Conservation (phyloP, 176 grass and related monocot species). For the Avena sativa region DNA sequence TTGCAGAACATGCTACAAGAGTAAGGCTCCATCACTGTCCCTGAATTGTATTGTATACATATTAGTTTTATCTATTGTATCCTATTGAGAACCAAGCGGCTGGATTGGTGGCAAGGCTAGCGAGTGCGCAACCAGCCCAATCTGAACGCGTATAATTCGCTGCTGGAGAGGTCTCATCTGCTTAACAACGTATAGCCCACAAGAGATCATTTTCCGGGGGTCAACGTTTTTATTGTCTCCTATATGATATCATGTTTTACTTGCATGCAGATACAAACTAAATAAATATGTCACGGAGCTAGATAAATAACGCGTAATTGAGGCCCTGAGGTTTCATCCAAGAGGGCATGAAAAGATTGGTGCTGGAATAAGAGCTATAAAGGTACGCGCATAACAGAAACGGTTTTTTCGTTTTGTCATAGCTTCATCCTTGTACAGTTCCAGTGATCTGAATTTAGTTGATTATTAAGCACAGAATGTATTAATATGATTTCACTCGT, state of each 20-base stretch:
- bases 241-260: slow-evolving; percentile 34
- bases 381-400: slow-evolving; percentile 35
- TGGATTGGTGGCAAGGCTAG: no score
- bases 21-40: slow-evolving; percentile 57
- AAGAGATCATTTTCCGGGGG: no score
- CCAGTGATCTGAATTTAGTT: not conserved
- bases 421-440: not conserved
- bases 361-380: slow-evolving; percentile 50
- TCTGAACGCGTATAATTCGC: no score
- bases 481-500: slow-evolving; percentile 6
- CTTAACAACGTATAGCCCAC: no score
- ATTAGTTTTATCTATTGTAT: slow-evolving; percentile 39
- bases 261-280: slow-evolving; percentile 69
- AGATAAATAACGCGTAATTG: slow-evolving; percentile 64
- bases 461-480: slow-evolving; percentile 2
- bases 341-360: slow-evolving; percentile 47
- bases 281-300: slow-evolving; percentile 50
- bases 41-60: slow-evolving; percentile 9
- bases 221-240: not conserved
- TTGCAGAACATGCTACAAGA: slow-evolving; percentile 74
- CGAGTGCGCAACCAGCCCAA: no score
- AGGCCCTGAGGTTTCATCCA: slow-evolving; percentile 71
- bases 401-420: slow-evolving; percentile 21
- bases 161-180: no score
- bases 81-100: not conserved